Evolutionary conservation across 2,329 filamentous ascomycete genomes (phyloP), one percentile per base, ranked within the genome.

Genomic region (Hypoxylon sp.): DNA sequence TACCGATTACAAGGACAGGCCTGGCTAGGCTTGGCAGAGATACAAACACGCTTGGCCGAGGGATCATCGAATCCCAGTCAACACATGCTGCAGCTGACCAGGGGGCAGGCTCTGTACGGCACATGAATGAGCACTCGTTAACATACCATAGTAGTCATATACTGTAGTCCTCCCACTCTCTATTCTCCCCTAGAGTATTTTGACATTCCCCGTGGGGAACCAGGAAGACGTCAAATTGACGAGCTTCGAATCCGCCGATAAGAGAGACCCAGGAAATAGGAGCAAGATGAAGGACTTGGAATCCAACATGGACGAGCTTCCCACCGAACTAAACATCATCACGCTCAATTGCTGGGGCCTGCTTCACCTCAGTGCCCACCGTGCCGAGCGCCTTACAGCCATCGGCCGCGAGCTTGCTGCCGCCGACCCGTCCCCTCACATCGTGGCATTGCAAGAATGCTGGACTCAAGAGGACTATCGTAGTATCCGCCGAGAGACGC

Each of bases 311-410:
- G 74, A 76, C 60, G 70, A 75, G 17, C 74, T 76, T 72, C 88
- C 86, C 17, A 82, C 82, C 33, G 86, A 90, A 64, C 87, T 98
- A 78, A 91, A 92, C 76, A 86, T 98, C 73, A 83, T 98, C 72
- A 96, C 93, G 3, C 88, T 97, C 79, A 99, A 99, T 82, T 98
- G 94, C 88, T 98, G 96, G 95, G 96, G 96, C 56, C 89, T 98
- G 68, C 95, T 97, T 77, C 94, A 90, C 82, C 86, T 98, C 76
- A 91, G 94, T 56, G 90, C 91, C 72, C 88, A 92, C 73, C 93
- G 94, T 72, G 84, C 87, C 71, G 91, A 92, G 74, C 93, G 96
- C 47, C 87, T 98, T 55, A 81, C 86, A 31, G 93, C 97, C 79
- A 98, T 98, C 76, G 95, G 94, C 59, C 90, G 87, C 70, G 92